Evolutionary conservation across 208 protist species (phyloP), one percentile per base, ranked within the genome.

Genomic region (Trypanosoma caninum): DNA sequence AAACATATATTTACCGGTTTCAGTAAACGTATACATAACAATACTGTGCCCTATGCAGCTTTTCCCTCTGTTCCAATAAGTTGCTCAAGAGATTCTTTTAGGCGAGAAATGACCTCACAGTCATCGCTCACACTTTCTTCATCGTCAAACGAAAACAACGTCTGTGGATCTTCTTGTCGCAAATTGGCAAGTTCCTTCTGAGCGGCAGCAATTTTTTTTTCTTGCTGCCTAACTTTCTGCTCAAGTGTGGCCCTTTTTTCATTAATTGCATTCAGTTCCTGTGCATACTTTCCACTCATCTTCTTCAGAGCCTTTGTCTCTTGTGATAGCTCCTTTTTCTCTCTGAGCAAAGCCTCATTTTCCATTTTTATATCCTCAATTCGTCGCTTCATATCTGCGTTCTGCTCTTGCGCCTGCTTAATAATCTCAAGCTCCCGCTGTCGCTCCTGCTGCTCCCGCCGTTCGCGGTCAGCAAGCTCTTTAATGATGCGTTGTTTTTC

Each of bases 361-460:
- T 90, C 81, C 47, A 82, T 62, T 69, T 80, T 82, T 42, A 92
- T 67, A 1, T 74, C 69, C 53, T 86, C 81, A 44, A 95, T 68
- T 37, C 74, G 70, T 45, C 48, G 48, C 65, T 80, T 80, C 47
- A 92, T 79, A 45, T 87, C 82, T 25, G 76, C 74, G 28, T 65
- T 81, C 59, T 89, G 84, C 74, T 93, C 74, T 58, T 87, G 74
- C 6, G 85, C 85, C 56, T 90, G 74, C 41, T 57, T 65, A 44
- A 95, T 88, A 34, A 84, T 81, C 53, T 95, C 89, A 23, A 80
- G 59, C 45, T 91, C 80, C 14, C 73, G 72, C 74, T 89, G 81
- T 48, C 78, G 72, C 51, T 90, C 85, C 64, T 84, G 75, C 69
- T 95, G 80, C 74, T 95, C 85, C 33, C 74, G 72, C 25, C 76